Evolutionary conservation across 352 stramenopile genomes (phyloP).

Genomic region (Phytophthora palmivora): DNA sequence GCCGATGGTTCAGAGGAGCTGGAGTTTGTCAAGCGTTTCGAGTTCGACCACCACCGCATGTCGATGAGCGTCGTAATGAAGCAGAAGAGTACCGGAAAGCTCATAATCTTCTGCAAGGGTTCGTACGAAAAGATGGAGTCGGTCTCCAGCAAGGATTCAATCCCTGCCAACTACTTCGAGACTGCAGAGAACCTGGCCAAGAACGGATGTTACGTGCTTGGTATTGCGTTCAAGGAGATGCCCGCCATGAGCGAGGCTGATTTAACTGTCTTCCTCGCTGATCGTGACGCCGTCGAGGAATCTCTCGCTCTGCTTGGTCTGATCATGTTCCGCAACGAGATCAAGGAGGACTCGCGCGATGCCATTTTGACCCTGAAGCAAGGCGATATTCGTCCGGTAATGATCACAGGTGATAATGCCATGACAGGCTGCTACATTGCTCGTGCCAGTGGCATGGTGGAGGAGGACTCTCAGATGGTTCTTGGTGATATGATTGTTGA

Average conservation of each 20-base stretch:
- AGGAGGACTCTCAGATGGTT: constrained; percentile 50
- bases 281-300: constrained; percentile 81
- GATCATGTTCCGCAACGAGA: constrained; percentile 91
- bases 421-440: constrained; percentile 85
- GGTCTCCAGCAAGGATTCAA: constrained; percentile 52
- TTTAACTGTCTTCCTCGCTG: constrained; percentile 51
- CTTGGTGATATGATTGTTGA: constrained; percentile 68
- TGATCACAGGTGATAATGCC: constrained; percentile 91
- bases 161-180: constrained; percentile 78
- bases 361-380: constrained; percentile 83
- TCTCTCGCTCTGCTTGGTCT: constrained; percentile 81
- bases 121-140: constrained; percentile 88
- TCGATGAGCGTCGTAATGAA: constrained; percentile 92
- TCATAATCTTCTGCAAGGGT: constrained; percentile 90
- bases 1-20: constrained; percentile 51
- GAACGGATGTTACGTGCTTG: constrained; percentile 90
- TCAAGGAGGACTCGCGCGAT: constrained; percentile 85
- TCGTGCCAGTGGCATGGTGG: constrained; percentile 68
- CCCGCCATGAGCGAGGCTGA: constrained; percentile 37
- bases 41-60: constrained; percentile 93
- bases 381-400: constrained; percentile 79
- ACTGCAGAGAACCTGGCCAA: constrained; percentile 66
- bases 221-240: constrained; percentile 77
- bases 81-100: constrained; percentile 53
- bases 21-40: constrained; percentile 89